These are phyloP conservation scores for Kwoniella shandongensis DNA, from an alignment of 768 basidiomycete genomes.

Conservation along the genomic window DNA sequence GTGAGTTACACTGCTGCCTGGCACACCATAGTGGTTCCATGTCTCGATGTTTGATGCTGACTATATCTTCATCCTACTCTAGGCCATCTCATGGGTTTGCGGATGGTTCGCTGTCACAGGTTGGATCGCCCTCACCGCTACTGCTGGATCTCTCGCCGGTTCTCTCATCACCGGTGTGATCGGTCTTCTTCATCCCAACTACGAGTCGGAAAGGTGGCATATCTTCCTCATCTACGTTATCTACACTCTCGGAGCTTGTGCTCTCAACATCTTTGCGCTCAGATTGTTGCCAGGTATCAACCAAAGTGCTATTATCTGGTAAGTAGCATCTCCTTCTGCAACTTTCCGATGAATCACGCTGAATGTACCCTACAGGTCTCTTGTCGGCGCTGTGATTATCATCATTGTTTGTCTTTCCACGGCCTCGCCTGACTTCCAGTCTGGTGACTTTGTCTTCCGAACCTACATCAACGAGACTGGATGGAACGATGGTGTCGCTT, in stretches of 20 bases:
- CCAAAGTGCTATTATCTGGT: constrained; percentile 44
- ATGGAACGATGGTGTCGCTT: constrained; percentile 46
- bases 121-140: constrained; percentile 45
- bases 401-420: constrained; percentile 34
- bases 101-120: constrained; percentile 48
- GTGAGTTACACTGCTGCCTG: constrained; percentile 16
- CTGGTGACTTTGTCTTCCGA: constrained; percentile 39
- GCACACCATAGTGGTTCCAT: background rate
- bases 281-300: constrained; percentile 41
- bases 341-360: background rate
- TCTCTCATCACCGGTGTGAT: constrained; percentile 38
- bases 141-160: constrained; percentile 41
- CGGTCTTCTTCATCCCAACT: constrained; percentile 32
- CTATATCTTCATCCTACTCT: background rate
- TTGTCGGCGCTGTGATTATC: constrained; percentile 38
- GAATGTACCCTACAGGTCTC: constrained; percentile 23
- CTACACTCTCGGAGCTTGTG: constrained; percentile 37
- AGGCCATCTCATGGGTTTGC: constrained; percentile 42
- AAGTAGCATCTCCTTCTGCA: no score
- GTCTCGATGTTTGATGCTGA: no score
- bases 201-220: constrained; percentile 32
- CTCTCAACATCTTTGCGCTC: constrained; percentile 38
- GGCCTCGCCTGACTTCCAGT: constrained; percentile 34
- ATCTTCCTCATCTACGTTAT: constrained; percentile 46
- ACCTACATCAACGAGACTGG: constrained; percentile 44